phyloP scores from a whole-genome alignment of 257 asterid genomes.

The Petunia axillaris region DNA sequence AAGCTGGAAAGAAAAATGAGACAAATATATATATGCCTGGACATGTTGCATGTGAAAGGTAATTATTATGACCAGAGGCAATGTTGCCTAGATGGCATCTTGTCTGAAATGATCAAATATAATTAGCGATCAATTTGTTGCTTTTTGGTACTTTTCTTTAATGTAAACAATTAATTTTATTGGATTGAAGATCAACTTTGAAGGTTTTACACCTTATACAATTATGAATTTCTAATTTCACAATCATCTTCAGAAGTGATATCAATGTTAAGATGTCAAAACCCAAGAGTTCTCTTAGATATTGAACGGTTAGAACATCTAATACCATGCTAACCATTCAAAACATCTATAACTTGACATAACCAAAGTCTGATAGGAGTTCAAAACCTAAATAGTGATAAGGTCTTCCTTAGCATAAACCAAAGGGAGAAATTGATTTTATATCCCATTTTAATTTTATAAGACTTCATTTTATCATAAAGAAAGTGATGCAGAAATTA shows the following conservation, averaged over 20 bases:
- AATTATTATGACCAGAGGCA: no score
- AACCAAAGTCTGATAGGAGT: neutral
- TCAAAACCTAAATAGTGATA: conserved; percentile 10
- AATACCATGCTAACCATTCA: neutral
- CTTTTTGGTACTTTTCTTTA: neutral
- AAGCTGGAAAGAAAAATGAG: no score
- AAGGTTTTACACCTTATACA: conserved; percentile 21
- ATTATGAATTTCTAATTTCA: neutral
- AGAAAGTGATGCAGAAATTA: neutral
- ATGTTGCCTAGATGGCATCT: no score
- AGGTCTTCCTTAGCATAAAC: neutral
- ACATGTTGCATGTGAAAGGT: no score
- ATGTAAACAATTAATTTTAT: neutral
- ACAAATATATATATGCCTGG: no score
- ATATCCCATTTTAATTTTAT: neutral
- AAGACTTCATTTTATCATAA: neutral
- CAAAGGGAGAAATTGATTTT: neutral
- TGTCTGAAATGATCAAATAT: no score
- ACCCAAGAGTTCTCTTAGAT: neutral
- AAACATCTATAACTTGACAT: conserved; percentile 1
- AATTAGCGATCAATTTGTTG: neutral
- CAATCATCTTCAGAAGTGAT: neutral
- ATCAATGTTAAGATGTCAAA: neutral
- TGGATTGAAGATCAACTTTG: conserved; percentile 12
- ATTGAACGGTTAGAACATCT: neutral